Evolutionary conservation across 306 rosid species (phyloP), one percentile per base, ranked within the genome.

Genomic region (Acacia acuminata): DNA sequence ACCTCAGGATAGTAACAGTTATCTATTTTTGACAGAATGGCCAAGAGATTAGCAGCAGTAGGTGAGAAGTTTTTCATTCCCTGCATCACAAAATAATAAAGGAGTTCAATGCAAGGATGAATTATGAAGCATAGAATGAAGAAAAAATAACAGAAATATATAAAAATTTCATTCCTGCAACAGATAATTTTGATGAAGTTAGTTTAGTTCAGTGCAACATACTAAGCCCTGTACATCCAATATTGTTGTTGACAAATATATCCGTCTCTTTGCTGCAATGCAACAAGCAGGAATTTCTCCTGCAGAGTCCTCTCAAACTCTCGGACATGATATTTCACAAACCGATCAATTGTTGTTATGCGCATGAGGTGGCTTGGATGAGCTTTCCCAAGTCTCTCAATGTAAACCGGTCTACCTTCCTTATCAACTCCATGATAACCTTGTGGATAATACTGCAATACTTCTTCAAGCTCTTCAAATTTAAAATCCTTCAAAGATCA

Each of bases 141-240:
- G 19, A 76, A 82, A 48, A 27, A 51, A 30, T 30, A 53, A 55
- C 47, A 63, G 43, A 76, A 75, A 53, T 61, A 45, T 58, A 73
- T 71, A 61, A 22, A 22, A 61, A 48, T 81, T 81, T 73, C 53
- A 42, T 61, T 38, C 22, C 43, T 50, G 51, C 70, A 65, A 73
- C 30, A 8, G 66, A 51, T 44, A 22, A 73, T 16, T 56, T 43
- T 25, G 36, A 14, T 77, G 86, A 38, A 30, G 42, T 67, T 63
- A 68, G 19, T 65, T 47, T 68, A 66, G 81, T 48, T 36, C 86
- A 80, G 73, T 34, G 71, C 58, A 80, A 78, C 93, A 65, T 94
- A 96, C 99, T 97, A 96, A 83, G 87, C 99, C 99, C 63, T 96
- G 97, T 76, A 92, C 99, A 82, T 96, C 99, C 88, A 96, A 82